Conservation (phyloP, 768 basidiomycete species). For the Rhodosporidiobolus sp. region DNA sequence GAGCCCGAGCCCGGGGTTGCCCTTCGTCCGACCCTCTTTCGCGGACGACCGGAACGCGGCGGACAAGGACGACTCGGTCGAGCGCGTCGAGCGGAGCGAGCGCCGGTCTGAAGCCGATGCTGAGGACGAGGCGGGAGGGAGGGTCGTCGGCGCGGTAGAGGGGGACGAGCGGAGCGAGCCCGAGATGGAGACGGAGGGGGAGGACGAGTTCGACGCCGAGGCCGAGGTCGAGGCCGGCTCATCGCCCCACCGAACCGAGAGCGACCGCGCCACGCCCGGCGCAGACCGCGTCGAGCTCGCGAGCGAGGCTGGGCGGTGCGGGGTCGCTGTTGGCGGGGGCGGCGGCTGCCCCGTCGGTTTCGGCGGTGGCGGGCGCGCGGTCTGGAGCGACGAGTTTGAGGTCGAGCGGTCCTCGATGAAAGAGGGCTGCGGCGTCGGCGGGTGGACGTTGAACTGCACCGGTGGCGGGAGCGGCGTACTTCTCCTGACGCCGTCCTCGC, state of each 20-base stretch:
- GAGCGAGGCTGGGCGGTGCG: not conserved
- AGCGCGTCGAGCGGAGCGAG: too few species aligned
- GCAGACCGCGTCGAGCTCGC: not conserved
- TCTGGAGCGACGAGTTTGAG: not conserved
- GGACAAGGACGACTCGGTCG: too few species aligned
- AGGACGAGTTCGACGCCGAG: not conserved
- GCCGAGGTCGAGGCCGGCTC: not conserved
- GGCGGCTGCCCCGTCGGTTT: not conserved
- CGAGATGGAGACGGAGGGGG: not conserved
- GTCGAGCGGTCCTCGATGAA: not conserved
- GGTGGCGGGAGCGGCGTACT: not conserved
- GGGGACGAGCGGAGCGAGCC: too few species aligned
- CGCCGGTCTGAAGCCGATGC: too few species aligned
- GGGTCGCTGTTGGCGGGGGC: not conserved
- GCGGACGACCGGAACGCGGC: too few species aligned
- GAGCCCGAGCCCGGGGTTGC: too few species aligned
- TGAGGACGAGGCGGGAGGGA: too few species aligned
- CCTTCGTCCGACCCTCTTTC: too few species aligned
- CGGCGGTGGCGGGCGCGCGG: not conserved
- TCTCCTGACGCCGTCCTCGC: not conserved
- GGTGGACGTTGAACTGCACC: too few species aligned
- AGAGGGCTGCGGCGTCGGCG: constrained; percentile 2
- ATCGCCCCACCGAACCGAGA: constrained; percentile 10
- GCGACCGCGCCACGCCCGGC: not conserved
- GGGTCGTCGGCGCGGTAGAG: too few species aligned